phyloP scores from a whole-genome alignment of 129 eudicot genomes.

The Pulicaria dysenterica region DNA sequence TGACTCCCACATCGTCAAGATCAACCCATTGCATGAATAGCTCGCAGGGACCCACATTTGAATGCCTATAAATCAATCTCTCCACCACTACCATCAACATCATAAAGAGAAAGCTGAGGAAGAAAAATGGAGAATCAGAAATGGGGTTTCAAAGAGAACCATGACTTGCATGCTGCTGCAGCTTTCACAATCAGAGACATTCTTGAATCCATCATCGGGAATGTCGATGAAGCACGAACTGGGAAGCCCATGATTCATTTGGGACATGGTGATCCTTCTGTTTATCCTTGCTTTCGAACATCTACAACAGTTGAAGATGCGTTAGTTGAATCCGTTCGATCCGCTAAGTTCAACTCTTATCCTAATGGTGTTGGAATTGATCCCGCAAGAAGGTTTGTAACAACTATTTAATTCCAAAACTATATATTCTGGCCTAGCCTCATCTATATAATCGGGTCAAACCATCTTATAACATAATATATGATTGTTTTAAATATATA shows the following conservation, averaged over 20 bases:
- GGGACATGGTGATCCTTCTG: slow-evolving; percentile 65
- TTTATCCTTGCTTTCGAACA: slow-evolving; percentile 50
- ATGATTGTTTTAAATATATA: no score
- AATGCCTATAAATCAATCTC: slow-evolving; percentile 6
- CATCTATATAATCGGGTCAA: no score
- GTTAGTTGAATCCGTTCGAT: slow-evolving; percentile 47
- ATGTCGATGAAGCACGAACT: slow-evolving; percentile 23
- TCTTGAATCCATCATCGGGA: slow-evolving; percentile 34
- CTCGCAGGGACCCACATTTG: background rate
- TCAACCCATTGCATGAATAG: background rate
- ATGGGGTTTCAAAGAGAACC: slow-evolving; percentile 51
- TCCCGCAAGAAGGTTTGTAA: slow-evolving; percentile 47
- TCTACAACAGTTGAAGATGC: slow-evolving; percentile 47
- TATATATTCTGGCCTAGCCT: no score
- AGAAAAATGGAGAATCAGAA: slow-evolving; percentile 33
- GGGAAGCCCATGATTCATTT: slow-evolving; percentile 46
- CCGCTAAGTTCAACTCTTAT: slow-evolving; percentile 54
- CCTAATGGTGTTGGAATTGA: slow-evolving; percentile 45
- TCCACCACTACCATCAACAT: background rate
- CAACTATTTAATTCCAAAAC: background rate
- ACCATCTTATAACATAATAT: no score
- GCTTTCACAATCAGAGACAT: slow-evolving; percentile 41
- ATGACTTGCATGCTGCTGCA: slow-evolving; percentile 39
- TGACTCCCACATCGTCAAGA: background rate
- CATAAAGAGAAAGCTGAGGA: background rate